phyloP scores from a whole-genome alignment of 179 eudicot genomes.

The Nepenthes alata region DNA sequence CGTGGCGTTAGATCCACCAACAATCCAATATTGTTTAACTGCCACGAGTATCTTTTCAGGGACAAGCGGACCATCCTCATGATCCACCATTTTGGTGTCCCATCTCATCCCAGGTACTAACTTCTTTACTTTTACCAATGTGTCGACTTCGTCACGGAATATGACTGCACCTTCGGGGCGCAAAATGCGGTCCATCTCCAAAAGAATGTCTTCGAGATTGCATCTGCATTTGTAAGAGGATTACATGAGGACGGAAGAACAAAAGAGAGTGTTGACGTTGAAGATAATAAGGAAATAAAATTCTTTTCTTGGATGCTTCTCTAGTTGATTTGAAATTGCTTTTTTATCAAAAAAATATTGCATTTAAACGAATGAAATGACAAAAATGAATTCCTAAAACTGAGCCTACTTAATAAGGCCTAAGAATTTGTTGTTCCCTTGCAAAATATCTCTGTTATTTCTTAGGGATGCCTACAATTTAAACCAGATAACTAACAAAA shows the following conservation, averaged over 20 bases:
- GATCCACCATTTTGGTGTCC: slow-evolving; percentile 65
- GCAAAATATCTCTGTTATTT: too few species aligned
- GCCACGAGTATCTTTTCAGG: slow-evolving; percentile 62
- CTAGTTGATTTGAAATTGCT: too few species aligned
- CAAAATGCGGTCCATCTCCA: slow-evolving; percentile 78
- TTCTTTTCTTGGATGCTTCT: too few species aligned
- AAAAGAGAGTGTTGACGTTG: too few species aligned
- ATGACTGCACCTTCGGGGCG: slow-evolving; percentile 88
- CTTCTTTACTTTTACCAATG: slow-evolving; percentile 52
- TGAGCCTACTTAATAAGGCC: too few species aligned
- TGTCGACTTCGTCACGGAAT: slow-evolving; percentile 62
- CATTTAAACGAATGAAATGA: too few species aligned
- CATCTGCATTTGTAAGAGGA: slow-evolving; percentile 27
- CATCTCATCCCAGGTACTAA: slow-evolving; percentile 63
- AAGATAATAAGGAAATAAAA: too few species aligned
- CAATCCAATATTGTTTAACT: slow-evolving; percentile 69
- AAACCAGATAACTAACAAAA: too few species aligned
- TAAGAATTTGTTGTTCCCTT: too few species aligned
- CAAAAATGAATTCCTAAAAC: too few species aligned
- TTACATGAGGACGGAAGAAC: not conserved
- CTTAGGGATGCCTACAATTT: too few species aligned
- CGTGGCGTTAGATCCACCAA: slow-evolving; percentile 45
- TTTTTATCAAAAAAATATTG: too few species aligned
- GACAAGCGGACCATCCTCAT: slow-evolving; percentile 74
- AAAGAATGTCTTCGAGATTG: slow-evolving; percentile 53